Evolutionary conservation across 768 basidiomycete genomes (phyloP), one percentile per base, ranked within the genome.

Genomic region (Boletales sp.): DNA sequence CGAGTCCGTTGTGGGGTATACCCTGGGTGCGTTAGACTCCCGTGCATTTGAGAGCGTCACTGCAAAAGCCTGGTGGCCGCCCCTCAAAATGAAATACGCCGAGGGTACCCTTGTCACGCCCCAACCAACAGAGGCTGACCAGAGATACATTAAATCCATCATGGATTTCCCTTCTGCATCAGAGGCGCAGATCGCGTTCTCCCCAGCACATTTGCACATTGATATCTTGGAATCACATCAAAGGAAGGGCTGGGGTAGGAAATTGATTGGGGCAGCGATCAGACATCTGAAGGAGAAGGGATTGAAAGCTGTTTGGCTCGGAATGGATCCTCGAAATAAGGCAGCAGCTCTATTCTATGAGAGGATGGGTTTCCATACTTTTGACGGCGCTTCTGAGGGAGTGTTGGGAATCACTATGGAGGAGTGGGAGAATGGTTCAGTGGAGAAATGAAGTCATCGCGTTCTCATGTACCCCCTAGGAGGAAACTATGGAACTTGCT

Each of bases 161-260:
- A 69, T 70, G 50, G 51, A 59, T 28, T 69, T 68, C 37, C 64
- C 66, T 34, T 69, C 64, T 9, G 76, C 80, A 1, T 65, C 78
- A 14, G 76, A 80, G 9, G 73, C 77, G n/a, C 77, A 76, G 54
- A 70, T 87, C 52, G 68, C 73, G 5, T 86, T 84, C 61, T 82
- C 87, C 15, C 78, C 82, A 11, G 87, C 87, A 9, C 87, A 90
- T 66, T 55, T 90, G 57, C 88, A 91, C 63, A 83, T 90, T 59
- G 72, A 91, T 56, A 80, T 90, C 48, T 61, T 90, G 58, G 76
- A 82, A 21, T 73, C 72, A 38, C 80, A 86, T 62, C 87, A 87
- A 64, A 71, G 78, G 48, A 76, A 77, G 53, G 87, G 87, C 19
- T 87, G 82, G 81, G 88, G 87, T n/a, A 75, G 74, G 61, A 80